Percentiles rank a stretch among this genome's conserved stretches.
phyloP scores from a whole-genome alignment of 2,329 filamentous ascomycete species.

The Drechslerella coelobrocha region DNA sequence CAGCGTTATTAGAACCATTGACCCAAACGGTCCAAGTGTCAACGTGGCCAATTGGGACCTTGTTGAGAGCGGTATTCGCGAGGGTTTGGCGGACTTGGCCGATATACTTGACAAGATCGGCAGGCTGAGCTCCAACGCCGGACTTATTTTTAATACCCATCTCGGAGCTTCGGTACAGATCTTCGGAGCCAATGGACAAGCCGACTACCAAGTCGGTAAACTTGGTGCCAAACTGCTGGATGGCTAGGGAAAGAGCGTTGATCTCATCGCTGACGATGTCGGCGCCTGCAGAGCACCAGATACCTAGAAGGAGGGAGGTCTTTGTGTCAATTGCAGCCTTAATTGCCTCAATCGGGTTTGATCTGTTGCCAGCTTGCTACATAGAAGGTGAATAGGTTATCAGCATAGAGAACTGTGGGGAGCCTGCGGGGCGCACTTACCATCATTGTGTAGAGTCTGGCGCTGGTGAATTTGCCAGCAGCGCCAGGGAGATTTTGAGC shows the following conservation, averaged over 20 bases:
- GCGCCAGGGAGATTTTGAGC: conserved; percentile 71
- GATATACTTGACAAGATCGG: conserved; percentile 73
- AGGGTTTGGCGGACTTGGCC: conserved; percentile 70
- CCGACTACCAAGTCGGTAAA: conserved; percentile 74
- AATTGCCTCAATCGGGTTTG: conserved; percentile 73
- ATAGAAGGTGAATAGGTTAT: not conserved
- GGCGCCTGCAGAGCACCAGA: conserved; percentile 78
- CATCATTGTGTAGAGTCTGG: conserved; percentile 77
- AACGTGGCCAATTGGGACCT: conserved; percentile 76
- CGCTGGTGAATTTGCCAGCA: conserved; percentile 69
- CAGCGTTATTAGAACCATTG: conserved; percentile 73
- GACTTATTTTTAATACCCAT: conserved; percentile 70
- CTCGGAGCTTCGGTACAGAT: conserved; percentile 80
- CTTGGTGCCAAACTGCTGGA: conserved; percentile 70
- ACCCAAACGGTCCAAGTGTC: conserved; percentile 86
- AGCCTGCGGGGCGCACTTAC: too few species aligned
- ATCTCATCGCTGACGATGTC: conserved; percentile 74
- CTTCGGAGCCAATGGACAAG: conserved; percentile 86
- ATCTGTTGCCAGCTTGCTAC: conserved; percentile 64
- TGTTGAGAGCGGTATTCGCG: conserved; percentile 67
- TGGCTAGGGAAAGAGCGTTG: conserved; percentile 72
- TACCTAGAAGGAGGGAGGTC: conserved; percentile 78
- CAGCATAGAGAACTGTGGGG: too few species aligned
- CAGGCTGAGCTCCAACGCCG: conserved; percentile 69
- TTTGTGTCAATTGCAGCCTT: conserved; percentile 81